phyloP scores from a whole-genome alignment of 805 yeast species.

The Candida cerambycidarum region DNA sequence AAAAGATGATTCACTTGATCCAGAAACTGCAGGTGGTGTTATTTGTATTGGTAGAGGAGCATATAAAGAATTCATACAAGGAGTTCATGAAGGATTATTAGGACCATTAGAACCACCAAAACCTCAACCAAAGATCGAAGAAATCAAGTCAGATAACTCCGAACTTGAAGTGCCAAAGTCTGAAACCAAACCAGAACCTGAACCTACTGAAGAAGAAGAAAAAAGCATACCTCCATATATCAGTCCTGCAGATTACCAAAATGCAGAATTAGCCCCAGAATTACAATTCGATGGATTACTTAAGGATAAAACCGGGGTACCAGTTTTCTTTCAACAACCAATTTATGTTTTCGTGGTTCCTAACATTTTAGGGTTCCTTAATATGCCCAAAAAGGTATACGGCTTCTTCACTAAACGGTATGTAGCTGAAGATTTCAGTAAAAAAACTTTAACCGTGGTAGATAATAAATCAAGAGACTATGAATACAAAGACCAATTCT shows the following conservation, averaged over 20 bases:
- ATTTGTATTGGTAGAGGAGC: conserved; percentile 95
- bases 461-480: conserved; percentile 56
- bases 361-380: conserved; percentile 74
- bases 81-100: conserved; percentile 90
- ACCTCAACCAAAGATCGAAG: neutral
- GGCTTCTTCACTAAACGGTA: conserved; percentile 74
- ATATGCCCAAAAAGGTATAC: conserved; percentile 72
- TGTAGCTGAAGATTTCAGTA: conserved; percentile 67
- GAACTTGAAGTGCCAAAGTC: conserved; percentile 30
- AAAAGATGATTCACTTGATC: conserved; percentile 46
- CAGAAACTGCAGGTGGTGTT: conserved; percentile 72
- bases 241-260: conserved; percentile 53
- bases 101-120: conserved; percentile 69
- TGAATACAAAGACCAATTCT: conserved; percentile 39
- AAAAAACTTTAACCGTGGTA: conserved; percentile 52
- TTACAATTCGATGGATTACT: conserved; percentile 25
- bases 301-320: conserved; percentile 40
- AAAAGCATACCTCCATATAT: conserved; percentile 69
- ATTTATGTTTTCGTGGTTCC: conserved; percentile 73
- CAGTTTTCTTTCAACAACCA: conserved; percentile 74
- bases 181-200: conserved; percentile 12
- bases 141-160: neutral
- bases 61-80: conserved; percentile 85
- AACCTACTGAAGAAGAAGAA: conserved; percentile 17
- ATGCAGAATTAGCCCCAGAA: conserved; percentile 60